Evolutionary conservation across 805 yeast species (phyloP).

Genomic region (Candida koratica): DNA sequence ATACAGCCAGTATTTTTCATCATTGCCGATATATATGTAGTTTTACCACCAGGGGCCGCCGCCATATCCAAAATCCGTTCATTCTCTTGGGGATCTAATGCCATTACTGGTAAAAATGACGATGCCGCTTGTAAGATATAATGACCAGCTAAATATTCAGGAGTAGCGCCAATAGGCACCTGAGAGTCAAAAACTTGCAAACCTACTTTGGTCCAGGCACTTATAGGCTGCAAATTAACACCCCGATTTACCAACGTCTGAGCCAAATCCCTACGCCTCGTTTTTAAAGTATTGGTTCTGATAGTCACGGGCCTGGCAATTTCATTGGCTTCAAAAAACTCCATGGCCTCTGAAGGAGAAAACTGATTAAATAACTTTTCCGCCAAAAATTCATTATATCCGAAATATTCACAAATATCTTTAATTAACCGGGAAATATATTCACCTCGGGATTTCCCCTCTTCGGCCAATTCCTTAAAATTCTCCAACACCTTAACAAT

Average conservation of each 20-base stretch:
- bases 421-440: slow-evolving; percentile 71
- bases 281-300: slow-evolving; percentile 93
- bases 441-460: slow-evolving; percentile 81
- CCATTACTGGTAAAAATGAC: slow-evolving; percentile 96
- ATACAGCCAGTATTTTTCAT: slow-evolving; percentile 98
- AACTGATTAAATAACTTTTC: slow-evolving; percentile 89
- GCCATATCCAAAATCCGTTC: slow-evolving; percentile 98
- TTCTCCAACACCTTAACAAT: slow-evolving; percentile 91
- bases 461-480: slow-evolving; percentile 76
- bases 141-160: slow-evolving; percentile 97
- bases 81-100: slow-evolving; percentile 93
- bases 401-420: slow-evolving; percentile 91
- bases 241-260: slow-evolving; percentile 94
- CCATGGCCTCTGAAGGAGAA: slow-evolving; percentile 94
- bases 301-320: slow-evolving; percentile 94
- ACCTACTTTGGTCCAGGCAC: slow-evolving; percentile 98
- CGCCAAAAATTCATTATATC: slow-evolving; percentile 87
- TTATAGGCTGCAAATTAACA: slow-evolving; percentile 95
- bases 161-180: slow-evolving; percentile 99
- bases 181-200: slow-evolving; percentile 95
- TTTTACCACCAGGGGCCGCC: slow-evolving; percentile 99
- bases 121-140: slow-evolving; percentile 98
- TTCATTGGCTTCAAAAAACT: slow-evolving; percentile 97
- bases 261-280: slow-evolving; percentile 93
- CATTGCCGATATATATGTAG: slow-evolving; percentile 89